Evolutionary conservation across 306 rosid genomes (phyloP).

Genomic region (Luffa acutangula): DNA sequence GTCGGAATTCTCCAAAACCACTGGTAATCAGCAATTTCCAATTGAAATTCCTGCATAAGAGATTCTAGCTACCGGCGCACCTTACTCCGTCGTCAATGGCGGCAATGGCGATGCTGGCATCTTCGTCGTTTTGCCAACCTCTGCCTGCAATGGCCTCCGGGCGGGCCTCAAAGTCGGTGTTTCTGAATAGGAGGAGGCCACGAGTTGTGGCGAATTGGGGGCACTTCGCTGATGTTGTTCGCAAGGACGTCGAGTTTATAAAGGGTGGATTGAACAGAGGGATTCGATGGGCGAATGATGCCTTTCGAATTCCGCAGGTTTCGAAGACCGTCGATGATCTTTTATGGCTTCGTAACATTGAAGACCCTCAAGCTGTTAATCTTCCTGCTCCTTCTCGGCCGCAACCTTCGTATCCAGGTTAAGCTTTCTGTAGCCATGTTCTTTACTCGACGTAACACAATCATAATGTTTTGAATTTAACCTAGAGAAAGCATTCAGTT

Average conservation of each 20-base stretch:
- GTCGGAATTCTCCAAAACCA: background rate
- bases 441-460: background rate
- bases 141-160: constrained; percentile 17
- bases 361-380: constrained; percentile 49
- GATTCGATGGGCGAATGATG: constrained; percentile 49
- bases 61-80: background rate
- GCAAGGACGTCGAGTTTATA: constrained; percentile 64
- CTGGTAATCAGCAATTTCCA: background rate
- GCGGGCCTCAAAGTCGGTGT: constrained; percentile 11
- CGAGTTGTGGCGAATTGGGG: constrained; percentile 49
- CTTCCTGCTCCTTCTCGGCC: constrained; percentile 52
- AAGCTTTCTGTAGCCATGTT: background rate
- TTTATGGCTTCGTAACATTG: constrained; percentile 73
- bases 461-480: background rate
- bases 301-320: constrained; percentile 53
- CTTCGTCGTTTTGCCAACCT: constrained; percentile 15
- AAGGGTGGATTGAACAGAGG: constrained; percentile 45
- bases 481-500: background rate
- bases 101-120: constrained; percentile 22
- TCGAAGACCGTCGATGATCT: constrained; percentile 48
- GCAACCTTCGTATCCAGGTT: constrained; percentile 81
- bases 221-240: constrained; percentile 44
- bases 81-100: constrained; percentile 23
- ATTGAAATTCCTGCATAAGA: background rate
- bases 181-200: constrained; percentile 16